phyloP scores from a whole-genome alignment of 768 basidiomycete genomes.

The Boletus subcaerulescens region DNA sequence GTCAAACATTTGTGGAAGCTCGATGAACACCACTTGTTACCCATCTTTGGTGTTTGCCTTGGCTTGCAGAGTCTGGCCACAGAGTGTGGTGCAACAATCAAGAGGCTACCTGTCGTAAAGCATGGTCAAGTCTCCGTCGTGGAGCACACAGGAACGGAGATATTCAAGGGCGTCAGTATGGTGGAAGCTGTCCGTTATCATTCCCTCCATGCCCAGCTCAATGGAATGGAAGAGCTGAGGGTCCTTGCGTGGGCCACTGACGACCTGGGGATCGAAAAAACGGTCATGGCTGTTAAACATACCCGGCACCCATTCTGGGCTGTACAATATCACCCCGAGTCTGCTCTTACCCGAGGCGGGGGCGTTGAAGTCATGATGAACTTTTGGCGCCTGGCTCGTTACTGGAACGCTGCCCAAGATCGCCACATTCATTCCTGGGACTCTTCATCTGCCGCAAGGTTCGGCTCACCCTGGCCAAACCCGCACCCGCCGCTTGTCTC shows the following conservation, averaged over 20 bases:
- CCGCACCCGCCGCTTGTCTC: conserved; percentile 23
- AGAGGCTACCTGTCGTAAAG: conserved; percentile 64
- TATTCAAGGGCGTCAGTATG: conserved; percentile 56
- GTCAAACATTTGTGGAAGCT: conserved; percentile 71
- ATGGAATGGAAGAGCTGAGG: conserved; percentile 48
- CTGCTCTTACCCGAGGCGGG: conserved; percentile 66
- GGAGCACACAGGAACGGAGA: conserved; percentile 51
- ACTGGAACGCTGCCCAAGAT: conserved; percentile 46
- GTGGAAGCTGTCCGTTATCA: conserved; percentile 75
- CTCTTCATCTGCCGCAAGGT: conserved; percentile 26
- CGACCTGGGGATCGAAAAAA: conserved; percentile 58
- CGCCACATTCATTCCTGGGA: conserved; percentile 45
- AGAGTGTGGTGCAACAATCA: conserved; percentile 60
- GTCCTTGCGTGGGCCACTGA: conserved; percentile 74
- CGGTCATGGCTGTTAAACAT: conserved; percentile 76
- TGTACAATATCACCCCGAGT: conserved; percentile 89
- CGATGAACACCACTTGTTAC: conserved; percentile 47
- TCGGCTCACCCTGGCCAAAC: conserved; percentile 63
- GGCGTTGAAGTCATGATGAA: conserved; percentile 67
- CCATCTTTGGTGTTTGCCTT: conserved; percentile 81
- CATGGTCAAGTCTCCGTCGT: conserved; percentile 74
- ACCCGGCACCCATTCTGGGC: conserved; percentile 72
- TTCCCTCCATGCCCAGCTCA: conserved; percentile 64
- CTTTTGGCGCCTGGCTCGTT: conserved; percentile 67
- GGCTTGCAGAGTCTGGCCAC: conserved; percentile 75